phyloP scores from a whole-genome alignment of 768 basidiomycete species.

The Boletus pseudopeckii region DNA sequence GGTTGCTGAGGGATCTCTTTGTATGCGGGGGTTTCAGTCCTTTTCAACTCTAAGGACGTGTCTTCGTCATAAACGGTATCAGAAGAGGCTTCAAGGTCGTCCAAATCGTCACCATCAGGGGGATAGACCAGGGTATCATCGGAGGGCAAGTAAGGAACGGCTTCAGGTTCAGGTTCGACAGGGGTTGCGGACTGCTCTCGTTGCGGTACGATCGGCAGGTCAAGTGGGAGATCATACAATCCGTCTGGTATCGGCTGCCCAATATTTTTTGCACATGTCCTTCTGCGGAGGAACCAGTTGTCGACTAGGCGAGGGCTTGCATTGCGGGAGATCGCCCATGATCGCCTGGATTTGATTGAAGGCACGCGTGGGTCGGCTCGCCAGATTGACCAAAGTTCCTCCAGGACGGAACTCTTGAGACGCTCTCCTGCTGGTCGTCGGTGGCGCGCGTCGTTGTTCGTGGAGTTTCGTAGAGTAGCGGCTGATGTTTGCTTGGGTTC shows the following conservation, averaged over 20 bases:
- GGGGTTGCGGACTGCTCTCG: conserved; percentile 9
- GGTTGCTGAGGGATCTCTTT: conserved; percentile 1
- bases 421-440: conserved; percentile 7
- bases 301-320: conserved; percentile 18
- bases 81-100: conserved; percentile 20
- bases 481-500: not conserved
- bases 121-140: conserved; percentile 24
- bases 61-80: conserved; percentile 21
- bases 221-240: conserved; percentile 22
- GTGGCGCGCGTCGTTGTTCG: not conserved
- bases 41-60: not conserved
- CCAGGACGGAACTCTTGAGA: conserved; percentile 10
- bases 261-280: conserved; percentile 19
- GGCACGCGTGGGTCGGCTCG: conserved; percentile 27
- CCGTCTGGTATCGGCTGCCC: conserved; percentile 18
- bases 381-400: conserved; percentile 32
- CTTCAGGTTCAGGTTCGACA: not conserved
- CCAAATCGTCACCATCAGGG: not conserved
- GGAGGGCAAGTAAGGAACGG: conserved; percentile 11
- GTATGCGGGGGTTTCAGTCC: conserved; percentile 12
- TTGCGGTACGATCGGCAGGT: conserved; percentile 1
- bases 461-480: not conserved
- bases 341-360: conserved; percentile 24
- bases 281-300: conserved; percentile 30
- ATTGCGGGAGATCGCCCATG: conserved; percentile 25